A percentile compares a stretch with the other conserved stretches of the same genome.
phyloP scores from a whole-genome alignment of 495 filamentous ascomycete genomes.

The Penicillium parvum region DNA sequence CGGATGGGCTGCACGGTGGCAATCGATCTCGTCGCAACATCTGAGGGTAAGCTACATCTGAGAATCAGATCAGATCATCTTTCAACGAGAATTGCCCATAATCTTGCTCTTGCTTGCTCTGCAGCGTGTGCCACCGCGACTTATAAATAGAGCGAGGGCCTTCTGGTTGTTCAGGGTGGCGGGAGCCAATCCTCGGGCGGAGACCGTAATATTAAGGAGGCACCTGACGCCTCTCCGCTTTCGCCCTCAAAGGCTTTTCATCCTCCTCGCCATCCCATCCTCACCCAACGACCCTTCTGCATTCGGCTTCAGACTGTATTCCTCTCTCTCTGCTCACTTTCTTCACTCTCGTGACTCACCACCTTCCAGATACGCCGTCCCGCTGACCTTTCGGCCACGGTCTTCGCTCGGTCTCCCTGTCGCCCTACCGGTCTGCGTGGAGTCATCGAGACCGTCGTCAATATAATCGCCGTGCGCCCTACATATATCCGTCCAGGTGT shows the following conservation, averaged over 20 bases:
- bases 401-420: constrained; percentile 7
- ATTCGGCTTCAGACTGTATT: background rate
- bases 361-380: background rate
- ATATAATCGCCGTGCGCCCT: background rate
- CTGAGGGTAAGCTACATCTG: too few species aligned
- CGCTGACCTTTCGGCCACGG: too few species aligned
- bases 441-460: constrained; percentile 5
- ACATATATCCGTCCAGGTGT: constrained; percentile 3
- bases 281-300: constrained; percentile 6
- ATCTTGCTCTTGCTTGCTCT: background rate
- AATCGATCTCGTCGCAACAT: background rate
- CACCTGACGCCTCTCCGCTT: constrained; percentile 36
- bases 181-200: constrained; percentile 22
- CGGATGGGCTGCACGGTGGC: constrained; percentile 7
- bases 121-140: background rate
- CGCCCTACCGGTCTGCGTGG: constrained; percentile 8
- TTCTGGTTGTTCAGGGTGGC: constrained; percentile 18
- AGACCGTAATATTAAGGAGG: constrained; percentile 33
- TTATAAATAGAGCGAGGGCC: constrained; percentile 14
- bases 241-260: constrained; percentile 30
- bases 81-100: too few species aligned
- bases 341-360: background rate
- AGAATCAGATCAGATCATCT: too few species aligned
- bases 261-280: constrained; percentile 13
- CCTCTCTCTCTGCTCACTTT: constrained; percentile 1